phyloP scores from a whole-genome alignment of 23 red algal species.

The Gracilaria domingensis region DNA sequence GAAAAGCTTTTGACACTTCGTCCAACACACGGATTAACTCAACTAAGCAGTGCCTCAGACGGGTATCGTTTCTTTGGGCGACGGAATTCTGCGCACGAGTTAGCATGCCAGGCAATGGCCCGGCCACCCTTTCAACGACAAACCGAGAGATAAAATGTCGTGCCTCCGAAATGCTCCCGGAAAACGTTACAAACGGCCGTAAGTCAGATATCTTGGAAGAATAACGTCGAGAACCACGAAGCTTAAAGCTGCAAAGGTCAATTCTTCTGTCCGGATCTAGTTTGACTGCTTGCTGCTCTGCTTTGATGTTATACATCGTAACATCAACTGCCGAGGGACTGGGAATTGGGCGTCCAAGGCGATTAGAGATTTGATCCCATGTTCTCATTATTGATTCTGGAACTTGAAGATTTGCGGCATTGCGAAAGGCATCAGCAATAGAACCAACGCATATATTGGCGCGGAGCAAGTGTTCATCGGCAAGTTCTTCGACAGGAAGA shows the following conservation, averaged over 20 bases:
- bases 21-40: constrained; percentile 4
- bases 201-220: too few species aligned
- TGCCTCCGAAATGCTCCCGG: constrained; percentile 11
- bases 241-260: too few species aligned
- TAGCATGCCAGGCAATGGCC: neutral
- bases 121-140: neutral
- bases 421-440: neutral
- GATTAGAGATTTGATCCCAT: constrained; percentile 7
- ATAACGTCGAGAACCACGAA: too few species aligned
- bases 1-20: constrained; percentile 27
- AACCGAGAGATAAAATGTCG: neutral
- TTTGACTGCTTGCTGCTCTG: neutral
- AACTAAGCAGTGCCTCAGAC: neutral
- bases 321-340: neutral
- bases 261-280: too few species aligned
- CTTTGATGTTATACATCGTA: neutral
- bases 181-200: neutral
- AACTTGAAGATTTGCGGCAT: neutral
- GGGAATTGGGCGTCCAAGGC: neutral
- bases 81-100: neutral
- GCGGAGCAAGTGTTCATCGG: constrained; percentile 19
- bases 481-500: neutral
- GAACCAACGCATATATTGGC: constrained; percentile 4
- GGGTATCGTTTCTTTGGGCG: neutral
- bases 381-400: neutral